Evolutionary conservation across 495 filamentous ascomycete genomes (phyloP).

Genomic region (Penicillium paxilli): DNA sequence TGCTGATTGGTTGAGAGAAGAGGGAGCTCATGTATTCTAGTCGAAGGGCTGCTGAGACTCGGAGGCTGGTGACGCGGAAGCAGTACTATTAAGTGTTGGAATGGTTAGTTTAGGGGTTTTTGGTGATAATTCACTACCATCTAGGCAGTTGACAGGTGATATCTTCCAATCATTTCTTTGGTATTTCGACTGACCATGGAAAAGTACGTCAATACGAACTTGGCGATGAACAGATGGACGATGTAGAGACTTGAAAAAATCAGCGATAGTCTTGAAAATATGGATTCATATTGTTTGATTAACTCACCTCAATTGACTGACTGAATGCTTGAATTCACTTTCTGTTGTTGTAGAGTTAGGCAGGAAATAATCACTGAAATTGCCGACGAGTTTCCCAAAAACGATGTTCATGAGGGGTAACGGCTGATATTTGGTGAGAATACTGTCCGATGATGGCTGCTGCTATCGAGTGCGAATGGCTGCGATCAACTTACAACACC

Average conservation of each 20-base stretch:
- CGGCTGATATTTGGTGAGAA: too few species aligned
- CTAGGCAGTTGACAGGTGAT: too few species aligned
- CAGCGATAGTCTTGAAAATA: neutral
- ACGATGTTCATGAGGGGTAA: slow-evolving; percentile 50
- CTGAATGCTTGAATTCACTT: slow-evolving; percentile 25
- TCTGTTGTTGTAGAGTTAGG: slow-evolving; percentile 22
- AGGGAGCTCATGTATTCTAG: slow-evolving; percentile 33
- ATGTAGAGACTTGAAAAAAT: slow-evolving; percentile 22
- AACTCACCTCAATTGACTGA: slow-evolving; percentile 28
- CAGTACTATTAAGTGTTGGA: slow-evolving; percentile 36
- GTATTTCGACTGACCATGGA: slow-evolving; percentile 21
- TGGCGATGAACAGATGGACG: slow-evolving; percentile 42
- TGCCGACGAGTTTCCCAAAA: slow-evolving; percentile 42
- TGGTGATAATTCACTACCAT: too few species aligned
- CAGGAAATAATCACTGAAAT: slow-evolving; percentile 33
- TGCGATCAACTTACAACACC: slow-evolving; percentile 49
- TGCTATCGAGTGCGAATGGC: too few species aligned
- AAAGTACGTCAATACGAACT: slow-evolving; percentile 35
- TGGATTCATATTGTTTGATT: neutral
- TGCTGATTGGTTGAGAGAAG: slow-evolving; percentile 33
- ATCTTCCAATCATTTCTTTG: neutral
- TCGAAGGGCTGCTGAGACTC: slow-evolving; percentile 28
- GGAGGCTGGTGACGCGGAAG: slow-evolving; percentile 51
- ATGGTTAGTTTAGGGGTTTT: neutral
- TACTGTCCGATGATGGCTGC: too few species aligned